Evolutionary conservation across 2,329 filamentous ascomycete genomes (phyloP), one percentile per base, ranked within the genome.

Genomic region (Colletotrichum sp.): DNA sequence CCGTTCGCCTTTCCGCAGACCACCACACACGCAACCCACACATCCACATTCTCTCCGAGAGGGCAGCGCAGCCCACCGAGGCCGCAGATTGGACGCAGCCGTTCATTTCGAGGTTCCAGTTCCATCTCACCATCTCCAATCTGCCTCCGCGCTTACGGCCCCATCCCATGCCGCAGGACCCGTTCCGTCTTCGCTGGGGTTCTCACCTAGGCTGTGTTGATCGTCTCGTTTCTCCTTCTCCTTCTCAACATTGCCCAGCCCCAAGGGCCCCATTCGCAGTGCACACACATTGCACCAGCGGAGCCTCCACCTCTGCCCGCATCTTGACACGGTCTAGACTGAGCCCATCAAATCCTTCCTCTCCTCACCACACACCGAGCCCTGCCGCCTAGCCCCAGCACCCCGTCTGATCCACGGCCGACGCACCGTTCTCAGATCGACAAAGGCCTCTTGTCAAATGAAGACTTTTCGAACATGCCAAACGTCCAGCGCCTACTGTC

Each of bases 271-370:
- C 39, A 59, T 28, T 59, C 9, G 39, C 39, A 48, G 39, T 48
- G 39, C 39, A 43, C 36, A 43, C 57, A 26, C 57, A 57, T 48
- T 72, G 64, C 55, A 32, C 16, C 43, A 55, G 52, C 13, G 26
- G 26, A 52, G 64, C 28, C 36, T 69, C 71, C 52, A n/a, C 59
- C 43, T 7, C 43, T 52, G 43, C n/a, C 67, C 64, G 70, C 70
- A 57, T 72, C 26, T 67, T 39, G 64, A 68, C 64, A 72, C 32
- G 67, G 71, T 73, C 67, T 71, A 71, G 66, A 74, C 57, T 52
- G 67, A 28, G 67, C 48, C 71, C 59, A 74, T 65, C 59, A 16
- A 28, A 65, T 52, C 57, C 61, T 60, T n/a, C n/a, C 15, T 24
- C 16, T 3, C 0, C 63, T 67, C 43, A 57, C 61, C 61, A 60